A percentile compares a stretch with the other conserved stretches of the same genome.
Conservation (phyloP, 1,139 yeast species). For the Sugiyamaella castrensis region DNA sequence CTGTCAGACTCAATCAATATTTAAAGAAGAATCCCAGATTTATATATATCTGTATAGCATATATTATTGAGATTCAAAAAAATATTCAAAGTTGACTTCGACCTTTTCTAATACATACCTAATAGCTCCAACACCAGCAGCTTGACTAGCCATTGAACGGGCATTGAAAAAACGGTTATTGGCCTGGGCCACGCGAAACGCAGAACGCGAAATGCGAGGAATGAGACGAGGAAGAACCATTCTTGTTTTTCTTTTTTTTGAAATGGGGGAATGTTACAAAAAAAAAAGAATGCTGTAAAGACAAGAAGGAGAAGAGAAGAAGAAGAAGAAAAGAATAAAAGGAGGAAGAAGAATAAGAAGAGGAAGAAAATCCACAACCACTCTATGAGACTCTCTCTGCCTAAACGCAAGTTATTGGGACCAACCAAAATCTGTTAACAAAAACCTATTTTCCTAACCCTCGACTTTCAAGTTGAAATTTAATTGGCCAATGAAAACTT, state of each 20-base stretch:
- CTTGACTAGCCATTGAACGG: slow-evolving; percentile 88
- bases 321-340: not conserved
- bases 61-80: not conserved
- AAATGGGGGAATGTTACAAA: slow-evolving; percentile 10
- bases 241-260: slow-evolving; percentile 23
- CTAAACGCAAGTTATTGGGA: no score
- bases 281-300: slow-evolving; percentile 12
- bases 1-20: not conserved
- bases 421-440: no score
- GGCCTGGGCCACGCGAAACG: slow-evolving; percentile 87
- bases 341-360: slow-evolving; percentile 2
- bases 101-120: slow-evolving; percentile 58
- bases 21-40: no score
- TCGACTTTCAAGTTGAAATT: no score
- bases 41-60: not conserved
- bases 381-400: no score
- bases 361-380: not conserved
- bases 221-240: slow-evolving; percentile 77
- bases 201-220: slow-evolving; percentile 85
- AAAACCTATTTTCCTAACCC: no score
- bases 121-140: slow-evolving; percentile 81
- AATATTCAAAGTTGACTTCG: not conserved
- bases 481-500: no score
- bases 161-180: slow-evolving; percentile 55
- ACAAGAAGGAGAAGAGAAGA: not conserved